Base-by-base conservation (phyloP, 1,284 basidiomycete species). In the Marasmius oreades region DNA sequence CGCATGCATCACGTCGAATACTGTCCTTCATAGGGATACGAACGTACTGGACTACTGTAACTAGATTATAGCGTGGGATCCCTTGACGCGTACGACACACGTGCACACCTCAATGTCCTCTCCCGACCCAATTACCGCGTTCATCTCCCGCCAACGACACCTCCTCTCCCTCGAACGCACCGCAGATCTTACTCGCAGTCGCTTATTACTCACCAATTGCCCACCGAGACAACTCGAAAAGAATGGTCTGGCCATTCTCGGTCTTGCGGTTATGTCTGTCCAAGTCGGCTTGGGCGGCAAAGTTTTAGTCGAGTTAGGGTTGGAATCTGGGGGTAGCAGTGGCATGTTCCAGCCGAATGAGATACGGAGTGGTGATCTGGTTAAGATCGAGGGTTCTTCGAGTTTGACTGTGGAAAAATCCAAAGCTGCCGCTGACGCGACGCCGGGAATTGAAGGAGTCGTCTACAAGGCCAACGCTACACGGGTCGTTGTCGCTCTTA, bases 271-370 rank as follows among this genome's bases (percentile, higher is more conserved):
- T 0, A 77, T 81, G 1, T 79, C 78, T 20, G 78, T 94, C 23
- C 84, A 81, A 48, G 80, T 96, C 26, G 95, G 94, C 1, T 77
- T 97, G 1, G 95, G 94, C 26, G 94, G 93, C 23, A 96, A 95
- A 77, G 93, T 85, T 55, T 73, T 97, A 53, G 81, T 97, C 44
- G 93, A 96, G 71, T 76, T 98, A 14, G 90, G 94, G 67, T 77
- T 93, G 58, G 91, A 94, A 0, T 73, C 84, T 5, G 93, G 92
- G 65, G 90, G 95, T 66, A 74, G 82, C 1, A 83, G 76, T 23
- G 76, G 85, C 0, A 61, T 81, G 1, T 89, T 97, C 59, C 93
- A 93, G 7, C 88, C 93, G 4, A 94, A 98, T 73, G 88, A 84
- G 0, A 84, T 97, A 64, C 82, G 90, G 65, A 78, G 85, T 11